Conservation (phyloP, 179 eudicot genomes). For the Spinacia oleracea region DNA sequence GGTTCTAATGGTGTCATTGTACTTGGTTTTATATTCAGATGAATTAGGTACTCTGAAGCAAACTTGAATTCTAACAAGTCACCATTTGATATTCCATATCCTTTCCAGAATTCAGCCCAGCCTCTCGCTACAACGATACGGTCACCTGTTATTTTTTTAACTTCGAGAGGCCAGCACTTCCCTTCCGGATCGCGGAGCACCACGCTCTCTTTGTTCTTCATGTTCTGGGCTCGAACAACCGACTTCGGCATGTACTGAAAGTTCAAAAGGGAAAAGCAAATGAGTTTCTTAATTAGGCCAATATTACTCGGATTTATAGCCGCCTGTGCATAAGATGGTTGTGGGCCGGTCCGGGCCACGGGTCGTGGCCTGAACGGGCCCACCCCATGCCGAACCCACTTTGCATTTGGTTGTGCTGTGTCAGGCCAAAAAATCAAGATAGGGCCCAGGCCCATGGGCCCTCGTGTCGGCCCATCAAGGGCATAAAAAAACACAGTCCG, state of each 20-base stretch:
- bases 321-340: too few species aligned
- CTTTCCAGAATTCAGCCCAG: slow-evolving; percentile 38
- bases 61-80: slow-evolving; percentile 30
- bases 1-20: not conserved
- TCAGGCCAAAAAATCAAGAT: too few species aligned
- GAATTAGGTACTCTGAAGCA: slow-evolving; percentile 21
- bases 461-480: too few species aligned
- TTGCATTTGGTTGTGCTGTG: too few species aligned
- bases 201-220: slow-evolving; percentile 22
- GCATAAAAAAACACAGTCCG: too few species aligned
- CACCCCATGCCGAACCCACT: too few species aligned
- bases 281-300: not conserved
- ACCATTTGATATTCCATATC: slow-evolving; percentile 20
- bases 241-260: slow-evolving; percentile 29
- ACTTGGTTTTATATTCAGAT: slow-evolving; percentile 21
- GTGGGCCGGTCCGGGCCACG: too few species aligned
- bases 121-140: slow-evolving; percentile 27
- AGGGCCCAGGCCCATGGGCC: too few species aligned
- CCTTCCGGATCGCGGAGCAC: slow-evolving; percentile 34
- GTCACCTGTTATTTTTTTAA: slow-evolving; percentile 12
- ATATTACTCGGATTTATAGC: too few species aligned
- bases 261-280: not conserved
- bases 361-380: too few species aligned
- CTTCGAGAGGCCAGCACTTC: slow-evolving; percentile 36
- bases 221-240: slow-evolving; percentile 20